A percentile compares a stretch with the other conserved stretches of the same genome.
Evolutionary conservation across 768 basidiomycete species (phyloP).

Genomic region (Boletus fagicola): DNA sequence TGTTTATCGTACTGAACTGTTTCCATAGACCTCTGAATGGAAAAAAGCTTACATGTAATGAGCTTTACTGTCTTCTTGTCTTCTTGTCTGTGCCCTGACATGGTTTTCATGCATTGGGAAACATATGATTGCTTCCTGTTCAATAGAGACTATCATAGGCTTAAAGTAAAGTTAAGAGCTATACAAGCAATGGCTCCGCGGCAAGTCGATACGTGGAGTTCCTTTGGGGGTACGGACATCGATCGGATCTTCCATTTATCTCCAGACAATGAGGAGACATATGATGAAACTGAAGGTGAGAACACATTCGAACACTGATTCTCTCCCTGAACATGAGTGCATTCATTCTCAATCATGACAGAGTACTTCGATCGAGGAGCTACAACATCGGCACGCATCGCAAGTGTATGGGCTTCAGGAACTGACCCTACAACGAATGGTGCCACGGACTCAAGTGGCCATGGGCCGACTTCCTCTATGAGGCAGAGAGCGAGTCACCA

Average conservation of each 20-base stretch:
- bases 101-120: neutral
- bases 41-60: conserved; percentile 34
- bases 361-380: conserved; percentile 2
- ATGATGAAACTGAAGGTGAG: conserved; percentile 11
- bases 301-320: neutral
- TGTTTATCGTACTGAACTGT: neutral
- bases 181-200: conserved; percentile 40
- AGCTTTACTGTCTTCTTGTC: neutral
- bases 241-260: neutral
- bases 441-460: neutral
- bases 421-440: neutral
- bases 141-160: conserved; percentile 64
- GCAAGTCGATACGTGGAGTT: conserved; percentile 20
- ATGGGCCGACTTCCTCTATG: neutral
- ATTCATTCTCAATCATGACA: neutral
- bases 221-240: conserved; percentile 6
- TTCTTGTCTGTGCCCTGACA: neutral
- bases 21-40: conserved; percentile 62
- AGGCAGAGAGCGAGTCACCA: conserved; percentile 1
- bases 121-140: neutral
- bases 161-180: conserved; percentile 63
- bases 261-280: conserved; percentile 2
- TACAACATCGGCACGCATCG: neutral
- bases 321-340: neutral
- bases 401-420: neutral